Percentiles rank a stretch among this genome's conserved stretches.
Evolutionary conservation across 2,329 filamentous ascomycete species (phyloP).

Genomic region (Fusarium tjaetaba): DNA sequence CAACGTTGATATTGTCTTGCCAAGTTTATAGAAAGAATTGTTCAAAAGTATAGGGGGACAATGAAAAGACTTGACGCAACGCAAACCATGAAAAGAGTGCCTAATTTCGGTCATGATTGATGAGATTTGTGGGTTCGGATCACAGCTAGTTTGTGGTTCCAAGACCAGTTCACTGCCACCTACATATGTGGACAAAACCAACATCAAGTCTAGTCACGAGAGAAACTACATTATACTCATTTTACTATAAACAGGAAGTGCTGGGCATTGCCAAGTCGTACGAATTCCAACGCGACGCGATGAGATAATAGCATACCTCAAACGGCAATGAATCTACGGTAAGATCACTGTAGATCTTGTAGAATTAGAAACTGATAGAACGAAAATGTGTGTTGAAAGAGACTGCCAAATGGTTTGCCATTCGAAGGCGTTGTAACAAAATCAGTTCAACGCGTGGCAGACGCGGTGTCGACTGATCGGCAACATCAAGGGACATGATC

Average conservation of each 20-base stretch:
- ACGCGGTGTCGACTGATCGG: neutral
- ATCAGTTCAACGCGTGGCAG: neutral
- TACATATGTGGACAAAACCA: rapidly evolving
- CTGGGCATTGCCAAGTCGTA: no score
- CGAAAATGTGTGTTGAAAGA: no score
- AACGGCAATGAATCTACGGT: neutral
- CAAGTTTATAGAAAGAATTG: rapidly evolving
- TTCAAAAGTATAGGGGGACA: rapidly evolving
- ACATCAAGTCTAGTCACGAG: no score
- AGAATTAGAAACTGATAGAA: rapidly evolving
- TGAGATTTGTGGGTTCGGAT: rapidly evolving
- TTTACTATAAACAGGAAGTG: rapidly evolving
- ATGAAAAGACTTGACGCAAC: rapidly evolving
- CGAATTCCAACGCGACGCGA: neutral
- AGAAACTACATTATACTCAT: rapidly evolving
- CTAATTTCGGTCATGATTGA: rapidly evolving
- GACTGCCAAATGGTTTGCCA: no score
- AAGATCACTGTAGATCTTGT: no score
- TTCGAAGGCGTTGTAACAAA: neutral
- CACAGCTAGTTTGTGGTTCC: rapidly evolving
- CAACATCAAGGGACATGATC: neutral
- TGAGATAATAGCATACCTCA: neutral
- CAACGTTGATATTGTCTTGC: rapidly evolving
- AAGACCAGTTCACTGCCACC: rapidly evolving
- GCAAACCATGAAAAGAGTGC: rapidly evolving